Percentiles rank a stretch among this genome's conserved stretches.
Evolutionary conservation across 164 flowering plant genomes (phyloP).

Genomic region (Macadamia tetraphylla): DNA sequence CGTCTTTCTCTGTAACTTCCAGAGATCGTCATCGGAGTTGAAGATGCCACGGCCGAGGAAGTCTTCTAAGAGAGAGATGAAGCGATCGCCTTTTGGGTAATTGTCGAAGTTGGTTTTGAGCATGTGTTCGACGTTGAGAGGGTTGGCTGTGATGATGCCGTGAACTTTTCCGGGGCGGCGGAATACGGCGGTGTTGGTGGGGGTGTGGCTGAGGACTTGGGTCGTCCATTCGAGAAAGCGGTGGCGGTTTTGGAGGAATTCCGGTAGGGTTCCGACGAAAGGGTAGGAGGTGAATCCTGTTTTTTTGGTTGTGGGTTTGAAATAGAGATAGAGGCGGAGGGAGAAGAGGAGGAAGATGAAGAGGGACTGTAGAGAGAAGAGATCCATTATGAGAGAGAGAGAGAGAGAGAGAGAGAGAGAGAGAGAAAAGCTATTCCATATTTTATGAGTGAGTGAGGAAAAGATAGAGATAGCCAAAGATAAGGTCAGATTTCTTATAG

Average conservation of each 20-base stretch:
- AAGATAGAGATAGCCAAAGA: no score
- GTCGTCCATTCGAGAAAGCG: background rate
- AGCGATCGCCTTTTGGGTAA: constrained; percentile 39
- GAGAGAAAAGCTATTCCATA: no score
- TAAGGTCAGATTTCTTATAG: no score
- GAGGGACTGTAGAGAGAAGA: background rate
- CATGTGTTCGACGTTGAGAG: background rate
- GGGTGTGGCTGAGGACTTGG: background rate
- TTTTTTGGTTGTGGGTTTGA: background rate
- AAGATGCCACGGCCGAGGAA: constrained; percentile 58
- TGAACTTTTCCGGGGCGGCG: background rate
- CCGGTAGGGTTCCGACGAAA: background rate
- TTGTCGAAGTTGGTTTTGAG: background rate
- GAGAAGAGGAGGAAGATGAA: background rate
- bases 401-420: no score
- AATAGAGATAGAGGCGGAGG: background rate
- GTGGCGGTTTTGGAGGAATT: background rate
- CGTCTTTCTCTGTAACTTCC: constrained; percentile 43
- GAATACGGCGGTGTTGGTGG: background rate
- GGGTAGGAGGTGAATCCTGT: background rate
- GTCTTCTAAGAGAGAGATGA: constrained; percentile 28
- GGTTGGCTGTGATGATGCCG: background rate
- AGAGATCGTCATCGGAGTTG: constrained; percentile 43
- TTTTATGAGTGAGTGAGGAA: no score
- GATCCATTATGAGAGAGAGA: background rate